Evolutionary conservation across 1,139 yeast species (phyloP).

Genomic region (Pneumocystis oryctolagi): DNA sequence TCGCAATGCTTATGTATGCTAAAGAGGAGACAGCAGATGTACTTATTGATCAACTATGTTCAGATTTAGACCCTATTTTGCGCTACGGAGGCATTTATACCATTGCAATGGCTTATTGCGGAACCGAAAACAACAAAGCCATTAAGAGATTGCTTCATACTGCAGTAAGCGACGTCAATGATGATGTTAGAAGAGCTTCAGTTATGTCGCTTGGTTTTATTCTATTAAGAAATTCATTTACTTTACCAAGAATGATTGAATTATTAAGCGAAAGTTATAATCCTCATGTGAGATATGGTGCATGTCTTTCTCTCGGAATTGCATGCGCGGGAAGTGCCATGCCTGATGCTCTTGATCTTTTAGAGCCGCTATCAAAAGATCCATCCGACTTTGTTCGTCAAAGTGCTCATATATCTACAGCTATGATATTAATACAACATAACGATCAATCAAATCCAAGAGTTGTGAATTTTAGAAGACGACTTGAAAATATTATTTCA

Average conservation of each 20-base stretch:
- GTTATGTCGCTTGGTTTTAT: slow-evolving; percentile 90
- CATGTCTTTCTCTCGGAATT: slow-evolving; percentile 92
- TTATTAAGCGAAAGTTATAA: slow-evolving; percentile 86
- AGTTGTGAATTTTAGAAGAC: slow-evolving; percentile 61
- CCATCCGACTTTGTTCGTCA: slow-evolving; percentile 95
- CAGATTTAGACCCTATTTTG: slow-evolving; percentile 66
- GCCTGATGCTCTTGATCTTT: slow-evolving; percentile 75
- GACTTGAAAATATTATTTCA: slow-evolving; percentile 57
- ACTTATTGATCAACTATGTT: slow-evolving; percentile 50
- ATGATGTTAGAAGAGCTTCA: slow-evolving; percentile 93
- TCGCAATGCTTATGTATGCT: slow-evolving; percentile 76
- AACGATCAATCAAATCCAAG: slow-evolving; percentile 73
- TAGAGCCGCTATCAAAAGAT: slow-evolving; percentile 86
- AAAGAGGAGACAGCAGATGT: slow-evolving; percentile 69
- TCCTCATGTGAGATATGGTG: slow-evolving; percentile 96
- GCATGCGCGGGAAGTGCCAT: slow-evolving; percentile 93
- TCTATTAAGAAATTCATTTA: slow-evolving; percentile 74
- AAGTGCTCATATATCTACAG: slow-evolving; percentile 84
- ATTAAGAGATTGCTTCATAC: slow-evolving; percentile 72
- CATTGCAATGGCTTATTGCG: slow-evolving; percentile 89
- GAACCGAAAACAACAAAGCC: slow-evolving; percentile 83
- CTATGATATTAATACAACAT: slow-evolving; percentile 89
- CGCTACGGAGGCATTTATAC: slow-evolving; percentile 96
- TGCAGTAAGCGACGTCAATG: slow-evolving; percentile 94
- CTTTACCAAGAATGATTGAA: slow-evolving; percentile 91